These are phyloP conservation scores for Colletotrichum tanaceti DNA, from an alignment of 2,329 filamentous ascomycete species.

Conservation along the genomic window DNA sequence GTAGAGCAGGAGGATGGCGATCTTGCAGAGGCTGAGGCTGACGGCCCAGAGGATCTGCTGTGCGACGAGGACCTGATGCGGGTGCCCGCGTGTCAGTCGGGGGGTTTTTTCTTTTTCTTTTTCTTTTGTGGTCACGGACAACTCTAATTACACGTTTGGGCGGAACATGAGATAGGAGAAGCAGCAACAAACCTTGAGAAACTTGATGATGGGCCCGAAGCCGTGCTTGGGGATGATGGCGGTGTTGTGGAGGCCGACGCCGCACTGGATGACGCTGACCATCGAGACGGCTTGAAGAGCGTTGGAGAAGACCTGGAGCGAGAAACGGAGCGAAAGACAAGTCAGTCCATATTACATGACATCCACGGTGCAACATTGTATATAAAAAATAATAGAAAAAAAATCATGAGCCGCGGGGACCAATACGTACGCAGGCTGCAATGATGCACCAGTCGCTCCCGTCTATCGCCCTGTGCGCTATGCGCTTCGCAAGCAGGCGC, in stretches of 20 bases:
- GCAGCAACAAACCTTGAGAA: slow-evolving; percentile 37
- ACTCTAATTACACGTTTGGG: no score
- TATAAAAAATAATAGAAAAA: no score
- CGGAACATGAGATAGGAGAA: no score
- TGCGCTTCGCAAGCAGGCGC: slow-evolving; percentile 31
- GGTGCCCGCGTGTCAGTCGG: neutral
- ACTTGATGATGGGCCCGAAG: slow-evolving; percentile 27
- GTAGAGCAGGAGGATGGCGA: slow-evolving; percentile 48
- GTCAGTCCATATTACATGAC: no score
- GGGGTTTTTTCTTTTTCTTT: no score
- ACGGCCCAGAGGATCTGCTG: slow-evolving; percentile 49
- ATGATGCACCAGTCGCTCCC: slow-evolving; percentile 36
- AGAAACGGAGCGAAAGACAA: no score
- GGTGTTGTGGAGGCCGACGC: slow-evolving; percentile 29
- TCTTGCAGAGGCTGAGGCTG: slow-evolving; percentile 47
- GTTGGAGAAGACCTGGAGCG: slow-evolving; percentile 34
- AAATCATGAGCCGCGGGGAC: neutral
- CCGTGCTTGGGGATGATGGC: slow-evolving; percentile 33
- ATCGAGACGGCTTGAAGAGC: slow-evolving; percentile 33
- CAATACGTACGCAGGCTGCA: slow-evolving; percentile 16
- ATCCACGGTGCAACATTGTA: no score
- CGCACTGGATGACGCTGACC: slow-evolving; percentile 30
- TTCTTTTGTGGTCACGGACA: no score
- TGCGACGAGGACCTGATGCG: slow-evolving; percentile 39
- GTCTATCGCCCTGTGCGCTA: slow-evolving; percentile 26